Base-by-base conservation (phyloP, 129 eudicot species). In the Pittosporum tobira region DNA sequence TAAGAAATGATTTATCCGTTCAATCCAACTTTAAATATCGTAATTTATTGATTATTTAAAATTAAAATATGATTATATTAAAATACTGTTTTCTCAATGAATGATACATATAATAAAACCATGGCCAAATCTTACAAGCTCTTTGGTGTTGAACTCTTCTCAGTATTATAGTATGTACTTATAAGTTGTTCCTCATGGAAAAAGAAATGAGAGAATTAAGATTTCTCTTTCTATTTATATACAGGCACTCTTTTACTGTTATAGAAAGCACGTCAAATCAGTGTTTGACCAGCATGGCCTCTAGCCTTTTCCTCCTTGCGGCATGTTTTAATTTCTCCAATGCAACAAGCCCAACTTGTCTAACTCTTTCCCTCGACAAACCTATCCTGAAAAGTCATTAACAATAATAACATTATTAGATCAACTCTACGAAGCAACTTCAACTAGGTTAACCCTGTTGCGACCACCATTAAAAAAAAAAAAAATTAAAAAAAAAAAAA, bases 321-420 rank as follows among this genome's bases (percentile, higher is more conserved):
- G 94, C 98, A 45, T 73, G 81, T 73, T 83, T 91, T 76, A 91
- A 78, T 69, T 91, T 91, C 84, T 91, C 98, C 24, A 83, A 63
- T 19, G 98, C 95, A 13, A 90, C 98, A 30, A 90, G 94, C 49
- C 96, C 96, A 18, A 91, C 90, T 71, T 91, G 99, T 75, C 99
- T 76, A 11, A 91, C 96, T 70, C 96, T 83, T 71, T 91, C 99
- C 64, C 99, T 76, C 5, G 99, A 91, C 79, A 91, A 77, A 65
- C 96, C 99, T 54, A 91, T 81, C 83, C 99, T 91, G 94, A 63
- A 69, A 3, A 4, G 4, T 31, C 46, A 58, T 25, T 36, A 11
- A 59, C 31, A 10, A n/a, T n/a, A n/a, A n/a, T n/a, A n/a, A n/a
- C 20, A 51, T 9, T n/a, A 51, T 22, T 24, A 18, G 0, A 28